Evolutionary conservation across 257 asterid species (phyloP).

Genomic region (Petunia secreta): DNA sequence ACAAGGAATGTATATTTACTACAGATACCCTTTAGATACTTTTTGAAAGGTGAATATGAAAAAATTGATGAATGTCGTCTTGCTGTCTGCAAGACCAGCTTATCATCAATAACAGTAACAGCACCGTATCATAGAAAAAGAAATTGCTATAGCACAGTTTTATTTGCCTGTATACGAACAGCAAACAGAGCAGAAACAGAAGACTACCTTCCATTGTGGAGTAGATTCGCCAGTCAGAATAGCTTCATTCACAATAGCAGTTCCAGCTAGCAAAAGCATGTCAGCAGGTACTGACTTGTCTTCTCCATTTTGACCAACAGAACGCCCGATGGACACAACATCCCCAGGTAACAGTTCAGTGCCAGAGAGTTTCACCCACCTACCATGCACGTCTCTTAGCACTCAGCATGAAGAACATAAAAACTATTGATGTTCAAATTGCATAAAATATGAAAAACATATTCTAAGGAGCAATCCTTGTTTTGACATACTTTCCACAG

Average conservation of each 20-base stretch:
- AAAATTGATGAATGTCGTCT: conserved; percentile 32
- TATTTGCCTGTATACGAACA: conserved; percentile 37
- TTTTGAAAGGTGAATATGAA: conserved; percentile 9
- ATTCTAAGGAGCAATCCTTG: conserved; percentile 6
- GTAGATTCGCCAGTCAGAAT: conserved; percentile 98
- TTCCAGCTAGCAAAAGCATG: conserved; percentile 98
- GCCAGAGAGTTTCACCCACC: conserved; percentile 94
- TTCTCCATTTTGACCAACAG: conserved; percentile 80
- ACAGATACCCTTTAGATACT: conserved; percentile 6
- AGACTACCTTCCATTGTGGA: conserved; percentile 95
- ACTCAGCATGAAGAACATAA: conserved; percentile 29
- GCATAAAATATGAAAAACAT: conserved; percentile 16
- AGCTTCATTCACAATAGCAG: conserved; percentile 97
- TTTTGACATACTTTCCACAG: conserved; percentile 84
- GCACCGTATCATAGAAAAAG: background rate
- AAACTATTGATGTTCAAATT: conserved; percentile 23
- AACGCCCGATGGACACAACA: conserved; percentile 96
- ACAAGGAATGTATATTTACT: background rate
- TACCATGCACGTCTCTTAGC: conserved; percentile 37
- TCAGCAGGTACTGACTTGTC: conserved; percentile 98
- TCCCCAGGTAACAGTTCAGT: conserved; percentile 96
- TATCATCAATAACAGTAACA: conserved; percentile 36
- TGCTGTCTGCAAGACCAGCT: conserved; percentile 37
- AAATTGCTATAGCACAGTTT: background rate
- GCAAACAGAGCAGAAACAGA: conserved; percentile 28